Evolutionary conservation across 2,329 filamentous ascomycete species (phyloP), one percentile per base, ranked within the genome.

Genomic region (Fusarium stilboides): DNA sequence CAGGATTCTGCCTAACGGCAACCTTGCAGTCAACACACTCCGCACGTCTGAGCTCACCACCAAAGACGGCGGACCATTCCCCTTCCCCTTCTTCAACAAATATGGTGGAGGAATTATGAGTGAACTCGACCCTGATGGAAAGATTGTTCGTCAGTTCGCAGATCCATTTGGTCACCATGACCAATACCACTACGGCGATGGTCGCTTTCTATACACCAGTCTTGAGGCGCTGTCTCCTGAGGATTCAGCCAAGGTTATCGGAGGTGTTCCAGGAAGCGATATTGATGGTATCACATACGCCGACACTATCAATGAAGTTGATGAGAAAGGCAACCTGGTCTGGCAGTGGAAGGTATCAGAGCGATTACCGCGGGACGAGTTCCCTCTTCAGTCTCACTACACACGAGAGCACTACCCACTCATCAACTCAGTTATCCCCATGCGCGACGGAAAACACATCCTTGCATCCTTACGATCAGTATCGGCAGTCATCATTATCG

Each of bases 301-400:
- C 0, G 75, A 77, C 46, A 76, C 68, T 2, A 77, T 77, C 61
- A 75, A 73, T 19, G 74, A 77, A 40, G 73, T 77, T 1, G 72
- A 76, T 10, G 68, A 55, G 2, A 50, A 71, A 0, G 74, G 74
- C 2, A 70, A 69, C 3, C 45, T 75, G 0, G 20, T 68, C 26
- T 77, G 76, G 76, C 70, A 75, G 26, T 77, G 76, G 76, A 77
- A 74, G 19, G 75, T 76, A 0, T 77, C 75, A 1, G 67, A 76
- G 14, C 37, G 69, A 1, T 42, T 77, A 6, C 72, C 75, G 0
- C 65, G 75, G 6, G 70, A 69, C 2, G 69, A 76, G 10, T 77
- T 61, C 17, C 75, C 75, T 1, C 71, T 77, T 1, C 76, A 77
- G 37, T 44, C 74, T 13, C 75, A 77, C 40, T 77, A 77, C 47